Evolutionary conservation across 305 asterid species (phyloP).

Genomic region (Fraxinus baroniana): DNA sequence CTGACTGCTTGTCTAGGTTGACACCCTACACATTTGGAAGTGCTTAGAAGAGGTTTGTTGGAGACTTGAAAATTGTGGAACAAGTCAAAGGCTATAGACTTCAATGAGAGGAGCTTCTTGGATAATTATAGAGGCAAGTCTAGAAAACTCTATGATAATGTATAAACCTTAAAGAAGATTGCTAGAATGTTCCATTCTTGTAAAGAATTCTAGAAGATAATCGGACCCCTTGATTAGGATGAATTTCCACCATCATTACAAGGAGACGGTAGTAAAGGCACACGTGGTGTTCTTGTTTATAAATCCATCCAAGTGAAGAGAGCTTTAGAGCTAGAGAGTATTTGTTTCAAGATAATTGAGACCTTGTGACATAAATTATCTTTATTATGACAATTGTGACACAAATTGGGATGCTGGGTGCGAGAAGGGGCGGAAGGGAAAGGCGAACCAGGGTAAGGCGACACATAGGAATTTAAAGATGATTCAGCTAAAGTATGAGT

Average conservation of each 20-base stretch:
- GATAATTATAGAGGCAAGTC: no score
- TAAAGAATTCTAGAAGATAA: neutral
- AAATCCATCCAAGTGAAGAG: neutral
- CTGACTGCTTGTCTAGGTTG: neutral
- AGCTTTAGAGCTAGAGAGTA: neutral
- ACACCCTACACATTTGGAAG: neutral
- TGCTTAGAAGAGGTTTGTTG: neutral
- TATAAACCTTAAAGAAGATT: neutral
- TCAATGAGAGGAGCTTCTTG: no score
- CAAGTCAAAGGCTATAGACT: neutral
- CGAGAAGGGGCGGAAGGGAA: no score
- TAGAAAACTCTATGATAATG: neutral
- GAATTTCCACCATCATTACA: no score
- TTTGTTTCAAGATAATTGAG: neutral
- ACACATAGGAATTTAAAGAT: no score
- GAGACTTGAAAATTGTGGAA: neutral
- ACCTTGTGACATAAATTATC: neutral
- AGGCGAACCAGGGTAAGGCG: no score
- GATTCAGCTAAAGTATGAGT: no score
- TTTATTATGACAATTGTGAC: no score
- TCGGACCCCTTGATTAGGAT: neutral
- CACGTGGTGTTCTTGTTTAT: neutral
- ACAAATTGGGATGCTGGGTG: no score
- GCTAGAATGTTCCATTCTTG: neutral
- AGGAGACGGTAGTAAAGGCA: neutral